Percentiles rank a stretch among this genome's conserved stretches.
These are phyloP conservation scores for Psilocybe mexicana DNA, from an alignment of 1,284 basidiomycete genomes.

Conservation along the genomic window DNA sequence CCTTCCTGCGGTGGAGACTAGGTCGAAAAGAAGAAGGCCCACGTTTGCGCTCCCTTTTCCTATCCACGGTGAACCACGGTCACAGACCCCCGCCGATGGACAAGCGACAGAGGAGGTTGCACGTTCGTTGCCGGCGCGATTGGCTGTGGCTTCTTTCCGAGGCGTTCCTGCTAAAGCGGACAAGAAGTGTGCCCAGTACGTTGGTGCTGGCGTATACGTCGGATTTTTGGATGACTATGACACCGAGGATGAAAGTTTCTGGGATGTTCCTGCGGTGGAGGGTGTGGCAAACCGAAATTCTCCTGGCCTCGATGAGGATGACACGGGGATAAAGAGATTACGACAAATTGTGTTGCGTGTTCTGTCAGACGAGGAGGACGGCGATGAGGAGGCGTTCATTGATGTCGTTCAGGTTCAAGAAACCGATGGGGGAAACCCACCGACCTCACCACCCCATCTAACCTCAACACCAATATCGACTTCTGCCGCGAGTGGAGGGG, in stretches of 20 bases:
- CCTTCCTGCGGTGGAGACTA: not conserved
- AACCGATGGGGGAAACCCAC: not conserved
- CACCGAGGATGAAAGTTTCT: not conserved
- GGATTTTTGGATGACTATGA: not conserved
- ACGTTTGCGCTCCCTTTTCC: not conserved
- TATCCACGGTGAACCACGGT: not conserved
- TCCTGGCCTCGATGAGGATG: not conserved
- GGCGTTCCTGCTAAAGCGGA: not conserved
- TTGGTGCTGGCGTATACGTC: not conserved
- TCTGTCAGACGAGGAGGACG: not conserved
- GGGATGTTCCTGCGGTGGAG: not conserved
- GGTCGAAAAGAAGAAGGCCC: not conserved
- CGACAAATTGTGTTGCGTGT: slow-evolving; percentile 5
- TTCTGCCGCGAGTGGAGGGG: not conserved
- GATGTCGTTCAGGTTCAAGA: not conserved
- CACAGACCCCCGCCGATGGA: not conserved
- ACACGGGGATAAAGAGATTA: not conserved
- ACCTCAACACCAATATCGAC: not conserved
- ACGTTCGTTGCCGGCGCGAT: not conserved
- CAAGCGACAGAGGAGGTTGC: not conserved
- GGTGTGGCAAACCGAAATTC: not conserved
- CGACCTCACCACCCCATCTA: not conserved
- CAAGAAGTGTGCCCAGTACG: not conserved
- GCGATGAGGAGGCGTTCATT: not conserved
- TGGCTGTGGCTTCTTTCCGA: not conserved